These are phyloP conservation scores for Ceratocystis cubensis DNA, from an alignment of 2,329 filamentous ascomycete genomes.

Conservation along the genomic window DNA sequence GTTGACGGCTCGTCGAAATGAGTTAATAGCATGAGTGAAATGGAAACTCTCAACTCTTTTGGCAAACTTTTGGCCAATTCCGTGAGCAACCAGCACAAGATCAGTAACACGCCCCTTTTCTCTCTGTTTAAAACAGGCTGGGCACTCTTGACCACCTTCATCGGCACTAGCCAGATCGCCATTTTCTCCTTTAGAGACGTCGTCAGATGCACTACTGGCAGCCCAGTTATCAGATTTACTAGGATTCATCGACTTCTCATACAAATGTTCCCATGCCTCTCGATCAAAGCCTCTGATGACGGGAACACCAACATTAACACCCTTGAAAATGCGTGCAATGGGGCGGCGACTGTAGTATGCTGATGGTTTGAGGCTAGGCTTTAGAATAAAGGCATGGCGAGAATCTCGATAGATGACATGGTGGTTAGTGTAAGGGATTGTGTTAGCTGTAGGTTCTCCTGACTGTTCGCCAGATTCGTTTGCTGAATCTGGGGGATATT, in stretches of 20 bases:
- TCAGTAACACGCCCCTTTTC: slow-evolving; percentile 64
- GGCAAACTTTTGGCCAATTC: slow-evolving; percentile 91
- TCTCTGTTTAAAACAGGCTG: slow-evolving; percentile 51
- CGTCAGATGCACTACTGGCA: slow-evolving; percentile 24
- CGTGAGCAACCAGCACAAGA: slow-evolving; percentile 80
- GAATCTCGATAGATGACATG: slow-evolving; percentile 79
- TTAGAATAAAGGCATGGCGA: slow-evolving; percentile 68
- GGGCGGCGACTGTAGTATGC: slow-evolving; percentile 72
- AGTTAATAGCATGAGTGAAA: slow-evolving; percentile 92
- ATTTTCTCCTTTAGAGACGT: slow-evolving; percentile 25
- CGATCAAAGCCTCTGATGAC: slow-evolving; percentile 85
- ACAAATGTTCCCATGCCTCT: slow-evolving; percentile 58
- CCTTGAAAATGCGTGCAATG: slow-evolving; percentile 72
- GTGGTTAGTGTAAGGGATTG: slow-evolving; percentile 55
- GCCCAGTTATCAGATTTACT: slow-evolving; percentile 26
- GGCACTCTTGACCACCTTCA: slow-evolving; percentile 29
- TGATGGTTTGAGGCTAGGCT: slow-evolving; percentile 73
- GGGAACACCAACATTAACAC: slow-evolving; percentile 66
- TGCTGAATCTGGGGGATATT: neutral
- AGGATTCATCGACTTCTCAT: slow-evolving; percentile 36
- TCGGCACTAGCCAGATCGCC: neutral
- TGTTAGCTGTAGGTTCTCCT: slow-evolving; percentile 30
- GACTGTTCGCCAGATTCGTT: slow-evolving; percentile 14
- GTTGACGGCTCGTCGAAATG: slow-evolving; percentile 75
- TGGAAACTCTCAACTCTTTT: slow-evolving; percentile 92